phyloP scores from a whole-genome alignment of 2,329 filamentous ascomycete genomes.

The Cadophora sp. region DNA sequence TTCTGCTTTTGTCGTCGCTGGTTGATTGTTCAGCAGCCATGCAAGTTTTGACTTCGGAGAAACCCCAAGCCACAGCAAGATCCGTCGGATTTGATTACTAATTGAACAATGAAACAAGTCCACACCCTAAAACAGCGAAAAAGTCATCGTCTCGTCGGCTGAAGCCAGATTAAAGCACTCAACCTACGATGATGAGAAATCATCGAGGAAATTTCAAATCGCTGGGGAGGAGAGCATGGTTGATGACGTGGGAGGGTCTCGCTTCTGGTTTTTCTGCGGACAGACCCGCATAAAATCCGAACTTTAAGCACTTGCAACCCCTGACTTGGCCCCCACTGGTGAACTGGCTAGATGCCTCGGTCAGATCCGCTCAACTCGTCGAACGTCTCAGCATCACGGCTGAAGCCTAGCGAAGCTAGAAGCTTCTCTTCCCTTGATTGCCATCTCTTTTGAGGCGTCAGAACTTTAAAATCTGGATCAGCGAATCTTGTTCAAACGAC shows the following conservation, averaged over 20 bases:
- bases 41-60: background rate
- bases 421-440: too few species aligned
- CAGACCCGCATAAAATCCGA: background rate
- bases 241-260: conserved; percentile 1
- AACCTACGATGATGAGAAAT: background rate
- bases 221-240: background rate
- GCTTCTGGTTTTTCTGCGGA: too few species aligned
- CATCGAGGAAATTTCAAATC: background rate
- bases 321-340: too few species aligned
- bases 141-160: background rate
- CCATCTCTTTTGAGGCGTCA: too few species aligned
- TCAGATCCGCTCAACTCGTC: too few species aligned
- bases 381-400: too few species aligned
- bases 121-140: background rate
- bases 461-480: too few species aligned
- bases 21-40: conserved; percentile 19
- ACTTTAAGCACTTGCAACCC: too few species aligned
- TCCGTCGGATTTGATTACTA: conserved; percentile 12
- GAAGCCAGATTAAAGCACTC: background rate
- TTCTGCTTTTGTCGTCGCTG: background rate
- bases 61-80: background rate
- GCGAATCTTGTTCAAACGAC: too few species aligned
- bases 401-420: too few species aligned
- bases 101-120: background rate
- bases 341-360: too few species aligned